Base-by-base conservation (phyloP, 2,329 filamentous ascomycete genomes). In the Stachybotrys elegans region DNA sequence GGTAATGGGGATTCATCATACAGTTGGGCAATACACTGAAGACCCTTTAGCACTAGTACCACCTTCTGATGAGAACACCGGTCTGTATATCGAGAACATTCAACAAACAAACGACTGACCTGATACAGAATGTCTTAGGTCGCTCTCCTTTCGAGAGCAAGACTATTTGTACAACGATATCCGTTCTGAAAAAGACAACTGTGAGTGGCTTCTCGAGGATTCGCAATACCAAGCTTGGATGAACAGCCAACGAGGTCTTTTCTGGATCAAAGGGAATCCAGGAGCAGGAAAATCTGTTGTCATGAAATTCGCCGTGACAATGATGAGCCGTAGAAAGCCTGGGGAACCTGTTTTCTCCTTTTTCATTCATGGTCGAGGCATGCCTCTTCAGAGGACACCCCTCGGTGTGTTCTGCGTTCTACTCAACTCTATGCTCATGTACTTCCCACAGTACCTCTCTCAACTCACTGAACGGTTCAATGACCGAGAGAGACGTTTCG, bases 201-300 rank as follows among this genome's bases (percentile, higher is more conserved):
- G 35, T 31, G 23, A 40, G 27, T 44, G 42, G 42, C 34, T 44
- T n/a, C 20, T 39, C 14, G 34, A 44, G 19, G 35, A 44, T 39
- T 34, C 36, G 16, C 25, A 39, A 40, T 44, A 40, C 21, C 42
- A 34, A 40, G 22, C 22, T 32, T 44, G 42, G 35, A 44, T 44
- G 42, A 44, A 40, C 8, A 22, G 14, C 7, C 17, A 34, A 11
- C 35, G 25, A 19, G 42, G 42, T 34, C 42, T 44, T 40, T 39
- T 44, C 23, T 44, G 35, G 42, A 44, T 44, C 23, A 44, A 44
- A 44, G 42, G 42, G 16, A 44, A 44, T 34, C 42, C 25, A 5
- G 42, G 42, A 20, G n/a, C 42, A 11, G 42, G 42, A 23, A 44
- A 39, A 35, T 44, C 42, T 12, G 42, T 44, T 32, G 21, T 44